Evolutionary conservation across 208 protist genomes (phyloP), one percentile per base, ranked within the genome.

Genomic region (Acanthamoeba sp.): DNA sequence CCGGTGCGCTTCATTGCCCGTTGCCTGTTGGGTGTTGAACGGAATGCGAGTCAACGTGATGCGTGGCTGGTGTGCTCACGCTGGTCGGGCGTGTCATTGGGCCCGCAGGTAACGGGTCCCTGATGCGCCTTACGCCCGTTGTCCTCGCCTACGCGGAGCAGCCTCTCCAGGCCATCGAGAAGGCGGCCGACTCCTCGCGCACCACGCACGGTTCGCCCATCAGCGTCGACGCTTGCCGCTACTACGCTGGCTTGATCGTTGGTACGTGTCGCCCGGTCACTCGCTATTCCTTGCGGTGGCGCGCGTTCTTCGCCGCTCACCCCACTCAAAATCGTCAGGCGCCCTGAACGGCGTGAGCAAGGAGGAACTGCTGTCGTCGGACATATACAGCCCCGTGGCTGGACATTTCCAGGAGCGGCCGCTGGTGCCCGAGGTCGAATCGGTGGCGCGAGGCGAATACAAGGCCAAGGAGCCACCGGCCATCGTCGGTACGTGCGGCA

Each of bases 221-320:
- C 14, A 40, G 85, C 57, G 12, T 91, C 52, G 85, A 91, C n/a
- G 50, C 85, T 1, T 91, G 85, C 85, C 85, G 85, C 85, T 91
- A 71, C 59, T 91, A 91, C 57, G 85, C 85, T n/a, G 85, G 12
- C 34, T 32, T 91, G 18, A 45, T 91, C 22, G 24, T 91, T 6
- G 85, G 85, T 62, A 66, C 27, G 45, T 48, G 6, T n/a, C n/a
- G n/a, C n/a, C n/a, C n/a, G n/a, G n/a, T n/a, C n/a, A n/a, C n/a
- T 24, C 24, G 20, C 59, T 24, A 66, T 66, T 66, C 22, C 59
- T 66, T 66, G 20, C 24, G 59, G 59, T 24, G 20, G 20, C 20
- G 24, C 24, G 59, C 24, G n/a, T n/a, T n/a, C n/a, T n/a, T n/a
- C n/a, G n/a, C n/a, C n/a, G n/a, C n/a, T n/a, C n/a, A n/a, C n/a